These are phyloP conservation scores for Trametes punicea DNA, from an alignment of 768 basidiomycete genomes.

Conservation along the genomic window DNA sequence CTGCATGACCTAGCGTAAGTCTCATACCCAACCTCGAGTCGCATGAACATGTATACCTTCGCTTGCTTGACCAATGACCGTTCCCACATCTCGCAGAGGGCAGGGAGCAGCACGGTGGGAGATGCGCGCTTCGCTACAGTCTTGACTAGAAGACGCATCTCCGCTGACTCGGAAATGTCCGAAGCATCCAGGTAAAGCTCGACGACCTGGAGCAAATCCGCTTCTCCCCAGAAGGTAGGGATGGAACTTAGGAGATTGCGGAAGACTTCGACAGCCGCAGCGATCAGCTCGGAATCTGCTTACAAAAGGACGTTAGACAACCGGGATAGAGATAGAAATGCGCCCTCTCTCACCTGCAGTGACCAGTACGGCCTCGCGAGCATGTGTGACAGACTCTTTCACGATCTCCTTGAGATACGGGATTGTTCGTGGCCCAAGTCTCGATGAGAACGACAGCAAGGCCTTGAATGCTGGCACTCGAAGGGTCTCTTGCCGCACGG, in stretches of 20 bases:
- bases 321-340: background rate
- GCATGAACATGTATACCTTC: constrained; percentile 1
- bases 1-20: background rate
- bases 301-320: constrained; percentile 15
- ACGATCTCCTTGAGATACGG: constrained; percentile 77
- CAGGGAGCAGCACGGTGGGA: constrained; percentile 61
- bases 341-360: constrained; percentile 23
- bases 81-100: constrained; percentile 58
- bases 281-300: constrained; percentile 28
- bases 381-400: constrained; percentile 42
- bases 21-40: background rate
- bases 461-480: constrained; percentile 47
- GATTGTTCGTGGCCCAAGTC: constrained; percentile 85
- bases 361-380: background rate
- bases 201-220: constrained; percentile 55
- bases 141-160: constrained; percentile 51
- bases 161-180: constrained; percentile 28
- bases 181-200: constrained; percentile 50
- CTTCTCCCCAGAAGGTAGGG: constrained; percentile 75
- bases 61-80: background rate
- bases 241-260: constrained; percentile 68
- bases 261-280: constrained; percentile 48
- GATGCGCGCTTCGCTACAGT: constrained; percentile 68
- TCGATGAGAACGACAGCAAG: constrained; percentile 58
- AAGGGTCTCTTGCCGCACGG: constrained; percentile 39